Evolutionary conservation across 1,284 basidiomycete species (phyloP).

Genomic region (Leccinum angustisporum): DNA sequence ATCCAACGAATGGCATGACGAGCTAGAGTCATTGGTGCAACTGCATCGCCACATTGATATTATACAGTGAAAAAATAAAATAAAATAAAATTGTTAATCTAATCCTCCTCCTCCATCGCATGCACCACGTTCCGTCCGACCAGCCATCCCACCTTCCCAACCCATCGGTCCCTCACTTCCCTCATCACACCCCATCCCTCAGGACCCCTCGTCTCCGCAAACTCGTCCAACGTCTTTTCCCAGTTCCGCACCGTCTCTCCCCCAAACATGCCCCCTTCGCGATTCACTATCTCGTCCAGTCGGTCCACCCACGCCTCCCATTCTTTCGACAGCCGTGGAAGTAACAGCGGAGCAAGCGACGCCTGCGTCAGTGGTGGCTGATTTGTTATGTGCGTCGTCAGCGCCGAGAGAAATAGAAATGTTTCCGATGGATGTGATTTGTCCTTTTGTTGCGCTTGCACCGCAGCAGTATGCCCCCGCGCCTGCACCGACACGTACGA

Average conservation of each 20-base stretch:
- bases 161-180: constrained; percentile 66
- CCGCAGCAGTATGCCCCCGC: constrained; percentile 40
- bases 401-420: constrained; percentile 63
- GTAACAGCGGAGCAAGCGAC: constrained; percentile 53
- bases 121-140: constrained; percentile 55
- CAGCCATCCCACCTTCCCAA: constrained; percentile 73
- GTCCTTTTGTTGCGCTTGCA: constrained; percentile 55
- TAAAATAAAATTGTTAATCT: neutral
- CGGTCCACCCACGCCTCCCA: constrained; percentile 76
- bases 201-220: constrained; percentile 50
- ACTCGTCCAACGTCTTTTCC: constrained; percentile 65
- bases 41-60: constrained; percentile 14
- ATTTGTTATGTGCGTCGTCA: constrained; percentile 64
- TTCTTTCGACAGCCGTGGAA: constrained; percentile 63
- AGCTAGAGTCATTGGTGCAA: constrained; percentile 31
- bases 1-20: neutral
- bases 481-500: constrained; percentile 49
- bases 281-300: constrained; percentile 66
- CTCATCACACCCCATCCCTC: constrained; percentile 55
- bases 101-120: constrained; percentile 54
- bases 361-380: constrained; percentile 66
- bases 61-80: neutral
- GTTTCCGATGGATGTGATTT: constrained; percentile 70
- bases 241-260: constrained; percentile 64
- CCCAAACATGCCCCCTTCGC: constrained; percentile 76